Evolutionary conservation across 148 eudicot genomes (phyloP), one percentile per base, ranked within the genome.

Genomic region (Rhododendron vialii): DNA sequence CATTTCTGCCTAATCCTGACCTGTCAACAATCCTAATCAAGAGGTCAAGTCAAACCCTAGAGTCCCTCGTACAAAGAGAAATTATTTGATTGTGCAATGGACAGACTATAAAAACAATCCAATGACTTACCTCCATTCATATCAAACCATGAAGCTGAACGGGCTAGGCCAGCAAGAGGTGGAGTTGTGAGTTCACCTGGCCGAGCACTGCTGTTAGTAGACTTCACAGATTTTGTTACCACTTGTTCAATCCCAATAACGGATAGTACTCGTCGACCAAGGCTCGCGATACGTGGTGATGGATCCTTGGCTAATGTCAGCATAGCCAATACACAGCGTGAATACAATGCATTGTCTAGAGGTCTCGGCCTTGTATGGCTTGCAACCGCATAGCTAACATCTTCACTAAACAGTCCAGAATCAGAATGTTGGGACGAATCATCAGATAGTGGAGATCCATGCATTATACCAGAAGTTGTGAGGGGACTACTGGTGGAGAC

Each of bases 101-200:
- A 81, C 11, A 17, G 20, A 74, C 85, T 17, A 38, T 15, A 65
- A 50, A 82, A 81, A n/a, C 36, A 22, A 81, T 41, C 18, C 0
- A 1, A 45, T 82, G 2, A 45, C 17, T 85, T 88, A 96, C 99
- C 98, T 91, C 94, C 93, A 89, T 89, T 92, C 98, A 96, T 90
- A 87, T 97, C 99, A 89, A 97, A 94, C 98, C 96, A 95, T 83
- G 99, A 97, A 3, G 95, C 87, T 17, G 99, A 97, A 35, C 98
- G 98, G 84, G 95, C 96, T 85, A 97, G 88, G 84, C 99, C 98
- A 86, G 95, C 86, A 85, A 91, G 93, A 87, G 93, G 92, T 45
- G 84, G 83, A 83, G 86, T 82, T n/a, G 93, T 41, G 57, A 92
- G 91, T 86, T 94, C 98, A 79, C 93, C 91, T 36, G 89, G 82